phyloP scores from a whole-genome alignment of 257 asterid genomes.

The Osmanthus fragrans region DNA sequence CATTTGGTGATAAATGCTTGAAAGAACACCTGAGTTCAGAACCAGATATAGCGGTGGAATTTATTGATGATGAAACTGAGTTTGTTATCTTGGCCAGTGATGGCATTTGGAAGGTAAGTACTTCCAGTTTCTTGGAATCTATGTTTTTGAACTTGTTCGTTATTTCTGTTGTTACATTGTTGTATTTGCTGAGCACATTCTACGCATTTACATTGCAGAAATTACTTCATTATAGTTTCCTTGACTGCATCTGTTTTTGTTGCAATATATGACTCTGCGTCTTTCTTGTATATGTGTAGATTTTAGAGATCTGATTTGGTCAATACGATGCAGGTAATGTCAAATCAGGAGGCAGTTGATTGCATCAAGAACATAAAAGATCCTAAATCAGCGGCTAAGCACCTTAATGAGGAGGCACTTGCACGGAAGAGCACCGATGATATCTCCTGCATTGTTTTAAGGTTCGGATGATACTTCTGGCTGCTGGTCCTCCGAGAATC shows the following conservation, averaged over 20 bases:
- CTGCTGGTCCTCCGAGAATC: background rate
- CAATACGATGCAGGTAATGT: constrained; percentile 55
- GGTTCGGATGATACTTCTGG: constrained; percentile 48
- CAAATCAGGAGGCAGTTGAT: constrained; percentile 89
- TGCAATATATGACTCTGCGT: background rate
- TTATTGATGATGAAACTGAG: constrained; percentile 68
- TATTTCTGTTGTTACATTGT: background rate
- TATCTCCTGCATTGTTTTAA: constrained; percentile 68
- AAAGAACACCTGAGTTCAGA: constrained; percentile 89
- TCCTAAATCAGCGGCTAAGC: constrained; percentile 68
- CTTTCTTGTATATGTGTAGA: background rate
- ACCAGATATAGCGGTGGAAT: constrained; percentile 63
- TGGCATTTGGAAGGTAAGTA: constrained; percentile 87
- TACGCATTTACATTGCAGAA: background rate
- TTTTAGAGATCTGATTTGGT: background rate
- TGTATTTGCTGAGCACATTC: background rate
- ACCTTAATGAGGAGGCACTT: constrained; percentile 67
- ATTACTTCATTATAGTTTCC: background rate
- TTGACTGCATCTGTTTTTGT: background rate
- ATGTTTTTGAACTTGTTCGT: background rate
- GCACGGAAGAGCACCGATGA: constrained; percentile 75
- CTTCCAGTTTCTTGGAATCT: background rate
- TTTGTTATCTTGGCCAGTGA: constrained; percentile 86
- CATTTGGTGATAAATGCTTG: constrained; percentile 91
- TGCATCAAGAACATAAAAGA: constrained; percentile 68